Evolutionary conservation across 257 asterid genomes (phyloP).

Genomic region (Orobanche coerulescens): DNA sequence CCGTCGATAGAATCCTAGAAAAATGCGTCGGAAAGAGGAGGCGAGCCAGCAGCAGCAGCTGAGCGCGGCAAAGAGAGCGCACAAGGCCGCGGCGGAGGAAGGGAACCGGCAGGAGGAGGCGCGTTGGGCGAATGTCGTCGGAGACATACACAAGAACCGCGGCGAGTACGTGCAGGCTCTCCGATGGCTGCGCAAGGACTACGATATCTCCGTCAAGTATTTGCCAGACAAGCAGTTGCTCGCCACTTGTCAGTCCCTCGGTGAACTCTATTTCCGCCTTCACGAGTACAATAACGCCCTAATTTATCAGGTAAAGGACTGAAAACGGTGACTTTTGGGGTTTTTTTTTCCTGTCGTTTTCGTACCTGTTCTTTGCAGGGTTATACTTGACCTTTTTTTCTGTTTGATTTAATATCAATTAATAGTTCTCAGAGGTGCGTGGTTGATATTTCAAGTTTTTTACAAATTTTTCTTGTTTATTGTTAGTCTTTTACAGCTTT

Average conservation of each 20-base stretch:
- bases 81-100: conserved; percentile 44
- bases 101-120: conserved; percentile 87
- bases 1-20: background rate
- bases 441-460: background rate
- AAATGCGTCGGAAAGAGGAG: conserved; percentile 50
- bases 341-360: background rate
- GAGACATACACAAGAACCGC: conserved; percentile 66
- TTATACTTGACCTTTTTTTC: too few relatives aligned
- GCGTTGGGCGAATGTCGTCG: conserved; percentile 87
- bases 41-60: conserved; percentile 46
- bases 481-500: too few relatives aligned
- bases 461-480: background rate
- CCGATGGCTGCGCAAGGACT: conserved; percentile 75
- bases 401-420: background rate
- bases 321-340: background rate
- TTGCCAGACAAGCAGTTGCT: conserved; percentile 62
- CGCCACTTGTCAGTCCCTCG: conserved; percentile 92
- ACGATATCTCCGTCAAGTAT: conserved; percentile 47
- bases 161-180: conserved; percentile 91
- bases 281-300: conserved; percentile 50
- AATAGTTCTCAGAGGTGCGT: background rate
- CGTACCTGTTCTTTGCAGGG: too few relatives aligned
- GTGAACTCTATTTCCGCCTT: conserved; percentile 81
- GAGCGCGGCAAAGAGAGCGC: conserved; percentile 48
- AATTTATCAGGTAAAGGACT: conserved; percentile 45